Conservation (phyloP, 1,284 basidiomycete genomes). For the Hemileia vastatrix region DNA sequence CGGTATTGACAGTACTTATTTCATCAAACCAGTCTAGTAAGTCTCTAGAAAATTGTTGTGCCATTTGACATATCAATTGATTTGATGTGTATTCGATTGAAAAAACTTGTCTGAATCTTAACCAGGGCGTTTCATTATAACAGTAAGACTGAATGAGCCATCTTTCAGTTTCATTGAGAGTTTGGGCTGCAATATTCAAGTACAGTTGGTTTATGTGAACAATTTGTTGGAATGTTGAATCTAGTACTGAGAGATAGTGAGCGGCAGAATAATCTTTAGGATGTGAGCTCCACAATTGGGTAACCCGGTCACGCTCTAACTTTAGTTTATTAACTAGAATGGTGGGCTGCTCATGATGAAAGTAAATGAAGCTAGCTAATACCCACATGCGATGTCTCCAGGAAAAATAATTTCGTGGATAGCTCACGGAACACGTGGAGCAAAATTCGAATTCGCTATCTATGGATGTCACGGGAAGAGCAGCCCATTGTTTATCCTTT, state of each 20-base stretch:
- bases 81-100: too few relatives aligned
- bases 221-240: neutral
- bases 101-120: neutral
- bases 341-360: too few relatives aligned
- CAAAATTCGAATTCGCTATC: slow-evolving; percentile 8
- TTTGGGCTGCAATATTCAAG: too few relatives aligned
- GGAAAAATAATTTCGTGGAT: slow-evolving; percentile 15
- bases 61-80: too few relatives aligned
- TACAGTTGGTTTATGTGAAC: too few relatives aligned
- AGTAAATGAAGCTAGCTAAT: neutral
- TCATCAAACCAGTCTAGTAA: too few relatives aligned
- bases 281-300: neutral
- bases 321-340: neutral
- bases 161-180: too few relatives aligned
- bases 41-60: too few relatives aligned
- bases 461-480: neutral
- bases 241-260: slow-evolving; percentile 10
- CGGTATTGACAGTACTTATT: too few relatives aligned
- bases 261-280: slow-evolving; percentile 8
- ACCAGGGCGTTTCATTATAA: slow-evolving; percentile 4
- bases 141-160: too few relatives aligned
- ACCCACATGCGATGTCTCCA: slow-evolving; percentile 17
- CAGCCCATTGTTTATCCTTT: neutral
- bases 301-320: neutral
- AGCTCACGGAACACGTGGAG: neutral